These are phyloP conservation scores for Vanrija sp. DNA, from an alignment of 1,284 basidiomycete genomes.

Conservation along the genomic window DNA sequence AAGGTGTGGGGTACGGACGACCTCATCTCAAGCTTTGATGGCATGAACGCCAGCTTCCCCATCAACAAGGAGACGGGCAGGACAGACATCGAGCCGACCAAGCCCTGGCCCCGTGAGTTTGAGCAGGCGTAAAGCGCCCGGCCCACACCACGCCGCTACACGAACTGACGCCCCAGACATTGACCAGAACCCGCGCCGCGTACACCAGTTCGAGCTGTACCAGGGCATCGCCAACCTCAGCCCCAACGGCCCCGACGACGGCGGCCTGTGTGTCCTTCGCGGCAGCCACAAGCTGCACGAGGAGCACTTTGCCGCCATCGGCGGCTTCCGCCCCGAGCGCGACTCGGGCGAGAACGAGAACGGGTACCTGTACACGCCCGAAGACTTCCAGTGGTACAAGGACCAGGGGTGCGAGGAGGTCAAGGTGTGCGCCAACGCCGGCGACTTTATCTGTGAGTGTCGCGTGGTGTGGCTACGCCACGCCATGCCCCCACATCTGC, in stretches of 20 bases:
- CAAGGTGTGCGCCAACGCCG: slow-evolving; percentile 22
- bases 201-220: slow-evolving; percentile 23
- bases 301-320: slow-evolving; percentile 18
- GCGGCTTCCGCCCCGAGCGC: slow-evolving; percentile 20
- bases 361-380: slow-evolving; percentile 15
- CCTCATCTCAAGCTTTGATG: slow-evolving; percentile 39
- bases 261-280: slow-evolving; percentile 28
- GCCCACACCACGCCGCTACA: too few species aligned
- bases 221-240: slow-evolving; percentile 29
- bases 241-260: slow-evolving; percentile 25
- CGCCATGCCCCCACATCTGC: too few species aligned
- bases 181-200: slow-evolving; percentile 24
- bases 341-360: slow-evolving; percentile 21
- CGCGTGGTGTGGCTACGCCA: too few species aligned
- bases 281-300: slow-evolving; percentile 20
- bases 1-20: slow-evolving; percentile 44
- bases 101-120: slow-evolving; percentile 23
- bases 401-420: slow-evolving; percentile 18
- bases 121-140: neutral
- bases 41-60: slow-evolving; percentile 23
- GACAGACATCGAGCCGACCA: slow-evolving; percentile 16
- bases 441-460: slow-evolving; percentile 22
- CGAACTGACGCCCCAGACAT: slow-evolving; percentile 14
- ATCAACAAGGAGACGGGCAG: slow-evolving; percentile 8
- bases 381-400: slow-evolving; percentile 25